Base-by-base conservation (phyloP, 1,139 yeast genomes). In the Lipomyces yarrowii region DNA sequence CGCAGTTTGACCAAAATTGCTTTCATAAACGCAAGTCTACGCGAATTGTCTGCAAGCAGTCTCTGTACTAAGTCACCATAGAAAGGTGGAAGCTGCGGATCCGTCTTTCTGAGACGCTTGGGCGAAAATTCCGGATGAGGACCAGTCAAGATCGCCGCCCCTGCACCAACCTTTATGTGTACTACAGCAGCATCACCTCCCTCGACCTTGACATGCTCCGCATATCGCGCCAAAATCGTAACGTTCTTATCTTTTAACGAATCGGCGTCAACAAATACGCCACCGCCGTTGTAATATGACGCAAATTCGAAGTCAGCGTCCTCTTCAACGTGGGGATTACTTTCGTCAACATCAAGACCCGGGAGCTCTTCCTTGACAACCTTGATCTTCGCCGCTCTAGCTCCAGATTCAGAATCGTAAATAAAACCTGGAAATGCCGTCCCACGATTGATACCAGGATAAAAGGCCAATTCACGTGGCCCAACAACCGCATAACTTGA, bases 241-340 rank as follows among this genome's bases (percentile, higher is more conserved):
- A 89, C 91, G 59, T 85, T 83, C 10, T 81, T 78, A 18, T 69
- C 39, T 11, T 70, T 64, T 70, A 80, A 82, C 60, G 80, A 78
- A 7, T 86, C 85, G 0, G 96, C 93, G 76, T 91, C 88, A 8
- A 87, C 87, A 77, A 94, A 94, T 18, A 89, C 82, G 1, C 91
- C 90, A 11, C 99, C 99, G 0, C 99, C 99, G 73, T 94, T 92
- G 76, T 87, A 90, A 75, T 90, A 91, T 59, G 65, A 65, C 26
- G 64, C 64, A 76, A 73, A 62, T 32, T 74, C 75, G 52, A 80
- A 78, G 7, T 69, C 62, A 4, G 71, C 72, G 15, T 73, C 68
- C 15, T 73, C 75, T 0, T 73, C 70, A 54, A 35, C 23, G 63
- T 74, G 2, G 80, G 80, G 57, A 71, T 72, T 2, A 3, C 58